phyloP scores from a whole-genome alignment of 2,329 filamentous ascomycete genomes.

The Endocalyx cinctus region DNA sequence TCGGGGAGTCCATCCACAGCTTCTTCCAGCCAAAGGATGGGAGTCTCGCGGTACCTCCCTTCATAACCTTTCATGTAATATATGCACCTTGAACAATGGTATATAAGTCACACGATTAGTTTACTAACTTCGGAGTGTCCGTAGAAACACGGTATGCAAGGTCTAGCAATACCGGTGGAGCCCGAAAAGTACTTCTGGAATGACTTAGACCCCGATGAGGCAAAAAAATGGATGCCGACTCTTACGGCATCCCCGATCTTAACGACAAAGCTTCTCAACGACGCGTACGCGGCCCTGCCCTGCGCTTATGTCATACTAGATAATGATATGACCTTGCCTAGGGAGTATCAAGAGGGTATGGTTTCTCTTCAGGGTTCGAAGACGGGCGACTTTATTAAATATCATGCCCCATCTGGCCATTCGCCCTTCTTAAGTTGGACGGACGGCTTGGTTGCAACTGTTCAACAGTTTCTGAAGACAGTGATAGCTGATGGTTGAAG shows the following conservation, averaged over 20 bases:
- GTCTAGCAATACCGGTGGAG: slow-evolving; percentile 20
- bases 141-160: slow-evolving; percentile 13
- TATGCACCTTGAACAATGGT: too few relatives aligned
- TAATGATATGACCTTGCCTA: slow-evolving; percentile 22
- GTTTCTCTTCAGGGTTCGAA: slow-evolving; percentile 18
- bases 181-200: slow-evolving; percentile 24
- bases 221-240: slow-evolving; percentile 17
- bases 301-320: slow-evolving; percentile 29
- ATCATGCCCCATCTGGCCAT: slow-evolving; percentile 22
- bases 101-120: too few relatives aligned
- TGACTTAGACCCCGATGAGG: slow-evolving; percentile 17
- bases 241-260: slow-evolving; percentile 23
- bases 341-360: slow-evolving; percentile 29
- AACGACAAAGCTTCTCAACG: slow-evolving; percentile 23
- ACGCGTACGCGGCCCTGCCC: slow-evolving; percentile 25
- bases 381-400: slow-evolving; percentile 20
- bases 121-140: too few relatives aligned
- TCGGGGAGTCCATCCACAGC: slow-evolving; percentile 24
- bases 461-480: slow-evolving; percentile 19
- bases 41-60: slow-evolving; percentile 14
- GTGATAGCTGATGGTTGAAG: too few relatives aligned
- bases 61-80: slow-evolving; percentile 23
- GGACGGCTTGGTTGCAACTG: slow-evolving; percentile 15
- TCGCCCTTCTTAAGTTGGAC: slow-evolving; percentile 30
- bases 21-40: slow-evolving; percentile 27